Base-by-base conservation (phyloP, 2,329 filamentous ascomycete genomes). In the Trichoderma sp. region DNA sequence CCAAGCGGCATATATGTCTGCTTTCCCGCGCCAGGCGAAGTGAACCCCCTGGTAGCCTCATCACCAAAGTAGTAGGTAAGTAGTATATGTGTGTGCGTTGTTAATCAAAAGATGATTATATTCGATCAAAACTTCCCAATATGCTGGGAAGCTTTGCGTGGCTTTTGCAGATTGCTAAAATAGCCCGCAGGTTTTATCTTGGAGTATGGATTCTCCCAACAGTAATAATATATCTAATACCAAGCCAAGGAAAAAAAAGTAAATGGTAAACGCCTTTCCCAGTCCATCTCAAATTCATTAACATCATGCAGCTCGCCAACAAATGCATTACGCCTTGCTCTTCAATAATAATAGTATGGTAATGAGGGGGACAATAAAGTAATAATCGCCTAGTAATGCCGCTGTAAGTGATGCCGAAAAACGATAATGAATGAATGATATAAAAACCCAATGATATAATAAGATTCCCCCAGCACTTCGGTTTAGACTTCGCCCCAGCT, bases 401-500 rank as follows among this genome's bases (percentile, higher is more conserved):
- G 52, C 46, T 60, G 49, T 60, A 60, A 68, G 49, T 32, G 54
- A 68, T 60, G 65, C 55, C 21, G 24, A 16, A 49, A 66, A 56
- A 32, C 32, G 21, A 56, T 34, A 56, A 30, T 43, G 24, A 58
- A 56, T 30, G 52, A 28, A 28, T 54, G 26, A 28, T 52, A 13
- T 52, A 52, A 58, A 30, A 37, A 59, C 14, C 18, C 56, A 30
- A 24, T 24, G 14, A 51, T 49, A 18, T 49, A 18, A 21, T 43
- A 52, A 43, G 7, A 3, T 10, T 34, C 49, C 11, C 32, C n/a
- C 34, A 24, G 72, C 72, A 30, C 43, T 30, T 49, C 37, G 79
- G 1, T 46, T 46, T 74, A 91, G 30, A 91, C 87, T 80, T 95
- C 92, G 11, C 91, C 92, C 92, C 92, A 96, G 73, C 87, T 90